These are phyloP conservation scores for Hymenoscyphus scutula DNA, from an alignment of 2,329 filamentous ascomycete species.

Conservation along the genomic window DNA sequence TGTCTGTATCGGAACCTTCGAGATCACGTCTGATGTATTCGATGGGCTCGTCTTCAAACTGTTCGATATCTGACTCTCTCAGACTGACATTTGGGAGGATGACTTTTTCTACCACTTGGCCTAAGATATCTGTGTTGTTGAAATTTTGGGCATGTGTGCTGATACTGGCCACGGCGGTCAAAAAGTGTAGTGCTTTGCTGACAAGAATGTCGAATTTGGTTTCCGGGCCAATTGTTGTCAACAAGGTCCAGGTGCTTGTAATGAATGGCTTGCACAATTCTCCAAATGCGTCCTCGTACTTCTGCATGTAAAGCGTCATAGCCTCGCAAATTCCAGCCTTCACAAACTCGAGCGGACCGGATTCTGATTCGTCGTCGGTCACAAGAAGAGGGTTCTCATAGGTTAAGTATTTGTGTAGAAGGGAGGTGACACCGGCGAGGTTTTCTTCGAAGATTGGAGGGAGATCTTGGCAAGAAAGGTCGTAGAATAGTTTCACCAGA, in stretches of 20 bases:
- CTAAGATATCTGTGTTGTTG: slow-evolving; percentile 75
- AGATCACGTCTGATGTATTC: slow-evolving; percentile 95
- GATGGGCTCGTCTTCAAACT: slow-evolving; percentile 98
- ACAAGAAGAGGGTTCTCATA: slow-evolving; percentile 82
- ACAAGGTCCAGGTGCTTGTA: slow-evolving; percentile 82
- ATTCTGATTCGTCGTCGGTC: slow-evolving; percentile 86
- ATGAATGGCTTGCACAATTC: slow-evolving; percentile 80
- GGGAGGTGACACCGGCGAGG: slow-evolving; percentile 68
- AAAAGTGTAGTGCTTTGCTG: slow-evolving; percentile 89
- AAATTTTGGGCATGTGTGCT: slow-evolving; percentile 78
- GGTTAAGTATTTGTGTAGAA: slow-evolving; percentile 89
- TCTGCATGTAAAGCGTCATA: slow-evolving; percentile 85
- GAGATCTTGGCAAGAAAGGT: slow-evolving; percentile 95
- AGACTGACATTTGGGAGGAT: slow-evolving; percentile 90
- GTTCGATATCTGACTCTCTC: slow-evolving; percentile 88
- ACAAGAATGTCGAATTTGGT: slow-evolving; percentile 94
- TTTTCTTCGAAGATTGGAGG: slow-evolving; percentile 93
- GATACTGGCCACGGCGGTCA: slow-evolving; percentile 83
- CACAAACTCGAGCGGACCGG: slow-evolving; percentile 78
- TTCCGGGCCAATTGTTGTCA: slow-evolving; percentile 81
- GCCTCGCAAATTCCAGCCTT: slow-evolving; percentile 93
- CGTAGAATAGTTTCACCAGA: slow-evolving; percentile 88
- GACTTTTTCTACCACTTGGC: slow-evolving; percentile 92
- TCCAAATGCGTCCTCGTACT: slow-evolving; percentile 93
- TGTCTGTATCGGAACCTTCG: slow-evolving; percentile 95